Conservation (phyloP, 2,329 filamentous ascomycete genomes). For the Colletotrichum sp. region DNA sequence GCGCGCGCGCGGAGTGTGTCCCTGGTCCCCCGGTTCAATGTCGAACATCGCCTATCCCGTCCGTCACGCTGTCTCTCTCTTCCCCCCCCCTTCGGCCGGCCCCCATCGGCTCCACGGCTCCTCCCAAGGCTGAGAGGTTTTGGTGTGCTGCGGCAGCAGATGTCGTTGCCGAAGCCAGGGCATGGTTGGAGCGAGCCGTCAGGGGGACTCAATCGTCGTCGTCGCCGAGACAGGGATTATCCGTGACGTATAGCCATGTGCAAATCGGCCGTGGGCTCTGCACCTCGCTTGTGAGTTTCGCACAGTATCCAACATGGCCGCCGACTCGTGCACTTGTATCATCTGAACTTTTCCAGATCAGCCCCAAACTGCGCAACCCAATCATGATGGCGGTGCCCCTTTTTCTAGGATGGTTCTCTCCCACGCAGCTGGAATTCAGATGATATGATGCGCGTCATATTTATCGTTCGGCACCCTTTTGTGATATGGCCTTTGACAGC, state of each 20-base stretch:
- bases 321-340: constrained; percentile 7
- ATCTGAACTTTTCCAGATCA: constrained; percentile 5
- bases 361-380: background rate
- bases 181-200: background rate
- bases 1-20: background rate
- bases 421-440: background rate
- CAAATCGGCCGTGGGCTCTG: background rate
- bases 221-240: background rate
- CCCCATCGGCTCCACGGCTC: background rate
- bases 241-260: constrained; percentile 3
- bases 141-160: background rate
- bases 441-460: background rate
- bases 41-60: background rate
- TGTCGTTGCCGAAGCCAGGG: background rate
- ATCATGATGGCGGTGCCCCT: background rate
- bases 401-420: background rate
- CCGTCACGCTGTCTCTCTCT: background rate
- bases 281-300: background rate
- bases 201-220: background rate
- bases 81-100: background rate
- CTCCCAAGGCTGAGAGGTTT: background rate
- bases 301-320: background rate
- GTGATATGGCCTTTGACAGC: background rate
- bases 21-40: background rate
- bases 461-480: background rate